phyloP scores from a whole-genome alignment of 139 green algal genomes.

The Diplosphaera chodatii region DNA sequence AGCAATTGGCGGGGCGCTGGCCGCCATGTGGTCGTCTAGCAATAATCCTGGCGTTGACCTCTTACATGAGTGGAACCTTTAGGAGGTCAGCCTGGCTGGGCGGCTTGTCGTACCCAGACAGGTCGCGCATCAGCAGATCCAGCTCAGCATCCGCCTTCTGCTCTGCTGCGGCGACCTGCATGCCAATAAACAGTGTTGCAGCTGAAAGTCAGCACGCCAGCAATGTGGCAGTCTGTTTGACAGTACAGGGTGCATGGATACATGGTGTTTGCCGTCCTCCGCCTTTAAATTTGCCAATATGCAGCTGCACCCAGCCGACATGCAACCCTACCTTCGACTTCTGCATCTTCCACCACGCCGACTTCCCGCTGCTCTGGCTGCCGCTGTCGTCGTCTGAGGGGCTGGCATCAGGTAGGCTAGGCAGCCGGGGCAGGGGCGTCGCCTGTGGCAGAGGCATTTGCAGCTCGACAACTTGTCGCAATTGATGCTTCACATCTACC shows the following conservation, averaged over 20 bases:
- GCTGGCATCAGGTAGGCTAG: not conserved
- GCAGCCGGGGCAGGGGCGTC: not conserved
- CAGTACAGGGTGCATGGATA: too few relatives aligned
- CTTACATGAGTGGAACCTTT: not conserved
- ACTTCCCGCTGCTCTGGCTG: not conserved
- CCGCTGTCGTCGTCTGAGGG: not conserved
- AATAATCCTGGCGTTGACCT: too few relatives aligned
- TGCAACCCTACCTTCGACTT: not conserved
- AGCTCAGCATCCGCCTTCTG: not conserved
- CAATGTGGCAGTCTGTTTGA: too few relatives aligned
- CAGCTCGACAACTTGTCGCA: too few relatives aligned
- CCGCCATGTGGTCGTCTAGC: too few relatives aligned
- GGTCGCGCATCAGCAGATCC: not conserved
- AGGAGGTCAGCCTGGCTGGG: not conserved
- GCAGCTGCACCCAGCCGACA: not conserved
- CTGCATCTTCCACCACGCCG: not conserved
- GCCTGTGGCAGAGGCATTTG: too few relatives aligned
- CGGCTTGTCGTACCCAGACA: not conserved
- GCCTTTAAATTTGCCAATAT: not conserved
- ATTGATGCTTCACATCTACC: too few relatives aligned
- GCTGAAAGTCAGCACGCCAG: too few relatives aligned
- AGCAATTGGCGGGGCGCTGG: too few relatives aligned
- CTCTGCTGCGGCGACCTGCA: not conserved
- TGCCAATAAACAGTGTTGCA: too few relatives aligned
- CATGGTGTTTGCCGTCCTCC: too few relatives aligned